Conservation (phyloP, 2,329 filamentous ascomycete genomes). For the Alternaria triticimaculans region DNA sequence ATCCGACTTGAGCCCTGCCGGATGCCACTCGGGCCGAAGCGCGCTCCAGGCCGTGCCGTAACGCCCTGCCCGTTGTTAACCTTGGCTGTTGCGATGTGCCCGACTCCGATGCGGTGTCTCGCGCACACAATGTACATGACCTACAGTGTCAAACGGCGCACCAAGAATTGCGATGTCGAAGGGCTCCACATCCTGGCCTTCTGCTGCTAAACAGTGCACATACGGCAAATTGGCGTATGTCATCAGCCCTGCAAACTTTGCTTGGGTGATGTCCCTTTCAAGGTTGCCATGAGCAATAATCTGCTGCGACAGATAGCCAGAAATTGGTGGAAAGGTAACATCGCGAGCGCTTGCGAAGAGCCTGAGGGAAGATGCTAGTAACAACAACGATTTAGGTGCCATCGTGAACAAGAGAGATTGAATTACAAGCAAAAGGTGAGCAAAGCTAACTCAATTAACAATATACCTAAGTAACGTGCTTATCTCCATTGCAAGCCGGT, state of each 20-base stretch:
- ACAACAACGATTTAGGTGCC: background rate
- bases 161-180: slow-evolving; percentile 60
- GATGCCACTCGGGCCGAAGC: slow-evolving; percentile 61
- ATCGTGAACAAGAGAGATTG: background rate
- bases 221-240: slow-evolving; percentile 59
- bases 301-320: slow-evolving; percentile 45
- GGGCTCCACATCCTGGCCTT: slow-evolving; percentile 46
- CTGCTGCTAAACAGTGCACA: slow-evolving; percentile 53
- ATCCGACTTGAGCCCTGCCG: slow-evolving; percentile 59
- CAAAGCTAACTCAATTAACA: background rate
- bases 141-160: slow-evolving; percentile 58
- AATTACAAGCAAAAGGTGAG: background rate
- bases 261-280: slow-evolving; percentile 37
- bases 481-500: slow-evolving; percentile 6
- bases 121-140: slow-evolving; percentile 13
- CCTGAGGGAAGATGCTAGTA: background rate
- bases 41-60: slow-evolving; percentile 59
- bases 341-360: slow-evolving; percentile 40
- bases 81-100: background rate
- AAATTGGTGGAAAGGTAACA: slow-evolving; percentile 53
- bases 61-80: slow-evolving; percentile 48
- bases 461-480: background rate
- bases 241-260: slow-evolving; percentile 51
- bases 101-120: background rate
- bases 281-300: slow-evolving; percentile 27